phyloP scores from a whole-genome alignment of 2,329 filamentous ascomycete genomes.

The Hypoxylon sp. region DNA sequence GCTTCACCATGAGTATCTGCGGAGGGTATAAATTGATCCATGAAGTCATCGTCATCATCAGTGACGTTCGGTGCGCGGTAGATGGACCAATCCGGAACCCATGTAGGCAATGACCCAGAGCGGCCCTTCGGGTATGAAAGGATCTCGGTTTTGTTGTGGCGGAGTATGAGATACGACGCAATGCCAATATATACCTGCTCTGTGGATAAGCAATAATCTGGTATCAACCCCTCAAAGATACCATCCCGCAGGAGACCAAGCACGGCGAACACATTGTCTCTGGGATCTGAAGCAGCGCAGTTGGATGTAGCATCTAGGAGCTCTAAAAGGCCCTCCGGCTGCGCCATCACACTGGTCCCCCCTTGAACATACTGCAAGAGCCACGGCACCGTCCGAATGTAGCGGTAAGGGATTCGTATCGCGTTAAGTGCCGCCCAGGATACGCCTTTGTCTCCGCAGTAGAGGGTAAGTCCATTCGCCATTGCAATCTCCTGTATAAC shows the following conservation, averaged over 20 bases:
- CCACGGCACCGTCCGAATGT: conserved; percentile 1
- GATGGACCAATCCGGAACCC: conserved; percentile 21
- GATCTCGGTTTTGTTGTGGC: conserved; percentile 9
- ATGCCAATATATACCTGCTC: conserved; percentile 22
- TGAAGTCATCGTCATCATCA: neutral
- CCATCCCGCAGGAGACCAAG: conserved; percentile 18
- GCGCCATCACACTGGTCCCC: neutral
- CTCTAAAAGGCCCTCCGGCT: conserved; percentile 6
- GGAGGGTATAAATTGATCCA: neutral
- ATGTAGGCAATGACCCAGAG: conserved; percentile 1
- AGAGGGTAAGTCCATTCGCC: conserved; percentile 28
- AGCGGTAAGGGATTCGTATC: conserved; percentile 3
- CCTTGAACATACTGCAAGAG: conserved; percentile 7
- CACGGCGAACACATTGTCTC: conserved; percentile 21
- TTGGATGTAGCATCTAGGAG: conserved; percentile 10
- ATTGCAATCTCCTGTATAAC: conserved; percentile 34
- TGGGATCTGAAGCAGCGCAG: conserved; percentile 17
- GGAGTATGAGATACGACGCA: conserved; percentile 19
- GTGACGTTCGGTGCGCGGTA: conserved; percentile 1
- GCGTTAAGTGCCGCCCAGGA: conserved; percentile 2
- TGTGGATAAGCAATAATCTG: conserved; percentile 20
- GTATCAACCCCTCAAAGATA: conserved; percentile 14
- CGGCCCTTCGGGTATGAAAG: conserved; percentile 4
- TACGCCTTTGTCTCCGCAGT: conserved; percentile 19
- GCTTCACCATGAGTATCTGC: neutral